Evolutionary conservation across 2,329 filamentous ascomycete species (phyloP).

Genomic region (Pseudonectria foliicola): DNA sequence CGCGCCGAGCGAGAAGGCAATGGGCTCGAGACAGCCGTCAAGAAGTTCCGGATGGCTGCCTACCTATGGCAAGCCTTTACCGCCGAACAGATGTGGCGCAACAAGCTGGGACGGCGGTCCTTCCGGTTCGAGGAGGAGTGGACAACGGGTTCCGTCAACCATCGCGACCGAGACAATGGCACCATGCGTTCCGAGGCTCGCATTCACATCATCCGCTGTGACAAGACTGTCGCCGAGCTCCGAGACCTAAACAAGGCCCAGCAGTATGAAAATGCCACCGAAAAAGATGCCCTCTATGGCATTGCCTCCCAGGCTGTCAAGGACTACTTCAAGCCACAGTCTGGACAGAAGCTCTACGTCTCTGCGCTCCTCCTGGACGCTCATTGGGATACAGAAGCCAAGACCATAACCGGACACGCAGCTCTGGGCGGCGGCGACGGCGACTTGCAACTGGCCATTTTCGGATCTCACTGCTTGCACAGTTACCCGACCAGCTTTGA

Average conservation of each 20-base stretch:
- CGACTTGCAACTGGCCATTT: constrained; percentile 77
- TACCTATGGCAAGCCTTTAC: constrained; percentile 98
- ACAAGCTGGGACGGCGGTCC: constrained; percentile 75
- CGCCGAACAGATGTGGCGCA: constrained; percentile 89
- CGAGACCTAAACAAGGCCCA: constrained; percentile 71
- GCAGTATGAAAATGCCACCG: constrained; percentile 62
- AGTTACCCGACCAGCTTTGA: constrained; percentile 86
- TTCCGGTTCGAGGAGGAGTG: constrained; percentile 96
- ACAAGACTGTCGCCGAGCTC: constrained; percentile 80
- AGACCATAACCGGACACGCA: constrained; percentile 71
- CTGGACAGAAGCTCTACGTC: constrained; percentile 81
- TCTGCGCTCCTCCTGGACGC: constrained; percentile 81
- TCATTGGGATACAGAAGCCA: constrained; percentile 70
- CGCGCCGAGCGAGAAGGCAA: constrained; percentile 75
- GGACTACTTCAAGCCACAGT: constrained; percentile 64
- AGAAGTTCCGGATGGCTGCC: constrained; percentile 89
- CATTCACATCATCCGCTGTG: constrained; percentile 74
- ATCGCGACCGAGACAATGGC: constrained; percentile 61
- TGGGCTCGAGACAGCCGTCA: constrained; percentile 67
- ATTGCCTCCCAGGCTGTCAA: constrained; percentile 74
- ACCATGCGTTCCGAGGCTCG: constrained; percentile 86
- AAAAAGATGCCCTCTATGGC: constrained; percentile 65
- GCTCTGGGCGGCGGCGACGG: constrained; percentile 70
- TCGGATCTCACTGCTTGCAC: constrained; percentile 86
- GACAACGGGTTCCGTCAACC: constrained; percentile 74